phyloP scores from a whole-genome alignment of 768 basidiomycete genomes.

The Suillus decipiens region DNA sequence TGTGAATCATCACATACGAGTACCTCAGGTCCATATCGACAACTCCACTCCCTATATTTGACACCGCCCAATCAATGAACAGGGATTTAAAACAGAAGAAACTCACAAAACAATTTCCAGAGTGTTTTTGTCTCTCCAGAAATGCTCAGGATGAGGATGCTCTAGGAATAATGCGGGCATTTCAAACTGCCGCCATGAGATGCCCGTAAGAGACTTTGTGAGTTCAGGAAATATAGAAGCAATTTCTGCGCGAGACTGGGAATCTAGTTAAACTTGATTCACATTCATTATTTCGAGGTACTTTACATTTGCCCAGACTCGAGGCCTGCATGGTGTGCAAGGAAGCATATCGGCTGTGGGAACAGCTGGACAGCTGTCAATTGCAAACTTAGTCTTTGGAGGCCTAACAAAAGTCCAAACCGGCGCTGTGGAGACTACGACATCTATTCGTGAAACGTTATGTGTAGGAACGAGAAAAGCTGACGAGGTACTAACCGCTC shows the following conservation, averaged over 20 bases:
- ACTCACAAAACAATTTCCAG: constrained; percentile 26
- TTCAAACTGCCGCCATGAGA: constrained; percentile 31
- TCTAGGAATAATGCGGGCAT: constrained; percentile 28
- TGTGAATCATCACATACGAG: not conserved
- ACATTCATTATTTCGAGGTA: not conserved
- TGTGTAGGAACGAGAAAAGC: not conserved
- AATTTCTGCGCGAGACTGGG: constrained; percentile 26
- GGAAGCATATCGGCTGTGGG: not conserved
- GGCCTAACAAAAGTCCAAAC: constrained; percentile 25
- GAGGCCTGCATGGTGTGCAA: constrained; percentile 19
- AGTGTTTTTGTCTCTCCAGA: constrained; percentile 24
- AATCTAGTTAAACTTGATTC: constrained; percentile 11
- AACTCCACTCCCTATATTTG: constrained; percentile 3
- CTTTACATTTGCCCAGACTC: constrained; percentile 33
- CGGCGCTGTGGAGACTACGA: not conserved
- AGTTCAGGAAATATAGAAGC: constrained; percentile 27
- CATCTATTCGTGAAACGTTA: not conserved
- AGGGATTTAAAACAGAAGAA: not conserved
- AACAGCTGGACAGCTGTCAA: not conserved
- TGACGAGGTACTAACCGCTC: not conserved
- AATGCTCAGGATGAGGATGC: constrained; percentile 8
- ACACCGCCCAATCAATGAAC: not conserved
- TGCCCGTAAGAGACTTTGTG: constrained; percentile 18
- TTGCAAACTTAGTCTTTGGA: not conserved
- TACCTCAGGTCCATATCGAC: not conserved